Conservation (phyloP, 139 green algal species). For the Micromonas pusilla region DNA sequence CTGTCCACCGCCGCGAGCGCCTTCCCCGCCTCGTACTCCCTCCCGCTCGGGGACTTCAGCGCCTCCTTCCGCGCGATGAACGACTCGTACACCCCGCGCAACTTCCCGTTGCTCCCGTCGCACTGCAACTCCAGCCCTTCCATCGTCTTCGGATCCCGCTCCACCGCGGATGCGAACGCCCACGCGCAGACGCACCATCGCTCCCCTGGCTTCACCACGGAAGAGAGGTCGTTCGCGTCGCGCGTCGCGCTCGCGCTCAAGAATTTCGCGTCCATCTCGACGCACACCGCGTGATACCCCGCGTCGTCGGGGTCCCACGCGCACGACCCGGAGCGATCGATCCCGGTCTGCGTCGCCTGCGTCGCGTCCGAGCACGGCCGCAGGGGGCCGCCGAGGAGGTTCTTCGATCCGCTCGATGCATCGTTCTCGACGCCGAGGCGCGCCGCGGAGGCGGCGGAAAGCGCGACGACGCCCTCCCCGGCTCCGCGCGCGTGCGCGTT, state of each 20-base stretch:
- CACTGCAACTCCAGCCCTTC: neutral
- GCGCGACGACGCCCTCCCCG: no score
- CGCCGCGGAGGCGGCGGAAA: no score
- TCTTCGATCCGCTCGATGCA: no score
- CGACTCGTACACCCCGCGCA: neutral
- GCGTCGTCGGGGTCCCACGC: neutral
- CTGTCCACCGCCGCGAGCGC: neutral
- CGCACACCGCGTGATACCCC: conserved; percentile 9
- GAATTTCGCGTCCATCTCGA: neutral
- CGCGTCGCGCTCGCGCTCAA: neutral
- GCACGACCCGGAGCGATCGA: neutral
- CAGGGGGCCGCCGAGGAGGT: neutral
- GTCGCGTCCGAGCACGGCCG: neutral
- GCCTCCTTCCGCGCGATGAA: neutral
- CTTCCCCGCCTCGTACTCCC: neutral
- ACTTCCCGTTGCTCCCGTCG: neutral
- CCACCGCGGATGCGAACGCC: conserved; percentile 2
- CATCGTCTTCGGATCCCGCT: neutral
- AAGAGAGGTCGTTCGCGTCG: neutral
- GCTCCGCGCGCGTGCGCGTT: no score
- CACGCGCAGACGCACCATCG: conserved; percentile 11
- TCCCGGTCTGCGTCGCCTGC: neutral
- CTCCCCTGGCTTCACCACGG: neutral
- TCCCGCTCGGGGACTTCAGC: neutral
- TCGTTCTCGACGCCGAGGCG: no score